These are phyloP conservation scores for Parastagonospora nodorum DNA, from an alignment of 2,329 filamentous ascomycete genomes.

Conservation along the genomic window DNA sequence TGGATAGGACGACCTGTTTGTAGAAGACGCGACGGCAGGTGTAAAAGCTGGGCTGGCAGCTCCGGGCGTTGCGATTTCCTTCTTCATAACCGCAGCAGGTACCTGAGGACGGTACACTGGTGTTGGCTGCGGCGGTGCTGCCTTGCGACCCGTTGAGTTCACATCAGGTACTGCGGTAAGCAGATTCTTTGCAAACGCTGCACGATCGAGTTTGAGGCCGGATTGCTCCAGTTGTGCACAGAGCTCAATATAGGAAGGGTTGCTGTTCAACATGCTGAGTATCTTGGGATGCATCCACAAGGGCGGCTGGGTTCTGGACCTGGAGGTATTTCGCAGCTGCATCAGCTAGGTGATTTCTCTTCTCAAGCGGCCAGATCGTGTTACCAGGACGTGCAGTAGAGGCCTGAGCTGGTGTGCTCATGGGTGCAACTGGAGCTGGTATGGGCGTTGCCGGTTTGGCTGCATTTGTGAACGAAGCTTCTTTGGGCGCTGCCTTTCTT, in stretches of 20 bases:
- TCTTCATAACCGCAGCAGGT: slow-evolving; percentile 29
- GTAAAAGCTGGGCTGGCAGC: slow-evolving; percentile 20
- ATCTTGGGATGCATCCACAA: slow-evolving; percentile 50
- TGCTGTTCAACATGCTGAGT: slow-evolving; percentile 54
- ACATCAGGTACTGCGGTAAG: slow-evolving; percentile 53
- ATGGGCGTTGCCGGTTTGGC: slow-evolving; percentile 7
- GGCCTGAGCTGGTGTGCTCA: slow-evolving; percentile 7
- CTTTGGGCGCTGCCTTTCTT: slow-evolving; percentile 28
- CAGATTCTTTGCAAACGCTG: slow-evolving; percentile 58
- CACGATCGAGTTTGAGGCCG: slow-evolving; percentile 57
- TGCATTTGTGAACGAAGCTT: slow-evolving; percentile 6
- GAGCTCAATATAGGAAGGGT: slow-evolving; percentile 61
- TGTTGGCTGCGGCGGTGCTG: slow-evolving; percentile 13
- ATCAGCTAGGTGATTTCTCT: slow-evolving; percentile 57
- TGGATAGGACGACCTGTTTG: slow-evolving; percentile 15
- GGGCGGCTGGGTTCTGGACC: slow-evolving; percentile 46
- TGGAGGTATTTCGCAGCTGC: slow-evolving; percentile 56
- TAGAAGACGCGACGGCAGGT: slow-evolving; percentile 20
- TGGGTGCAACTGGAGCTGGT: slow-evolving; percentile 6
- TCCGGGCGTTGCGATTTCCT: slow-evolving; percentile 18
- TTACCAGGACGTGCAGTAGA: slow-evolving; percentile 21
- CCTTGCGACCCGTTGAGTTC: slow-evolving; percentile 34
- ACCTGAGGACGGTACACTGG: slow-evolving; percentile 17
- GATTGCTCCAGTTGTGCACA: slow-evolving; percentile 59
- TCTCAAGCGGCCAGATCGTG: slow-evolving; percentile 58